Base-by-base conservation (phyloP, 2,329 filamentous ascomycete species). In the Penicillium sp. region DNA sequence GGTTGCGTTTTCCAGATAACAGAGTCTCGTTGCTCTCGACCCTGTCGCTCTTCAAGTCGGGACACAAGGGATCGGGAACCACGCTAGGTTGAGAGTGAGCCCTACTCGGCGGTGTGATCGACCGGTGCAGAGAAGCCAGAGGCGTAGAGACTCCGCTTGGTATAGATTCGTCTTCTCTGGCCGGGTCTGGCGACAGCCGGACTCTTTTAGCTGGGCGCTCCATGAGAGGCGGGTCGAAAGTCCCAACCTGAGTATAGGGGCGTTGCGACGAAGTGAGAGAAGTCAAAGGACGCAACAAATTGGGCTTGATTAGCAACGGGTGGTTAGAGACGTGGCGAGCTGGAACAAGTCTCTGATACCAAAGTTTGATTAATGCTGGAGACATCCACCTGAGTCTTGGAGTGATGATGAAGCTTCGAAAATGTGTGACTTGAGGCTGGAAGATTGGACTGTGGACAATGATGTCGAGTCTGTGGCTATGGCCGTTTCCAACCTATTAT, bases 141-240 rank as follows among this genome's bases (percentile, higher is more conserved):
- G 62, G 54, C 15, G 59, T 55, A 10, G 48, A 43, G 37, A 42
- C 34, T 22, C 25, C n/a, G 14, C n/a, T 43, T 45, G 22, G n/a
- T 20, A 12, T 20, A 4, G 25, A 17, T 1, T 47, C 20, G 4
- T 34, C 37, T 17, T 43, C 42, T 50, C 3, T 10, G 5, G 15
- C 31, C 1, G 38, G 15, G 17, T 56, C 58, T 34, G 56, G 34
- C 3, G 64, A 56, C 17, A 61, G n/a, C 25, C 55, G 53, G 50
- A 55, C 45, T 45, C 62, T 42, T 60, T 66, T 66, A 4, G 60
- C 42, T 12, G 64, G 62, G 34, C 58, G 62, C 20, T 66, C 64
- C 64, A 64, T 66, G 35, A 17, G 15, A 14, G 28, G 17, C 25
- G 34, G 54, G 3, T n/a, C n/a, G 6, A 31, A 20, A 22, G n/a